A percentile compares a stretch with the other conserved stretches of the same genome.
Evolutionary conservation across 768 basidiomycete species (phyloP).

Genomic region (Agaricus bisporus): DNA sequence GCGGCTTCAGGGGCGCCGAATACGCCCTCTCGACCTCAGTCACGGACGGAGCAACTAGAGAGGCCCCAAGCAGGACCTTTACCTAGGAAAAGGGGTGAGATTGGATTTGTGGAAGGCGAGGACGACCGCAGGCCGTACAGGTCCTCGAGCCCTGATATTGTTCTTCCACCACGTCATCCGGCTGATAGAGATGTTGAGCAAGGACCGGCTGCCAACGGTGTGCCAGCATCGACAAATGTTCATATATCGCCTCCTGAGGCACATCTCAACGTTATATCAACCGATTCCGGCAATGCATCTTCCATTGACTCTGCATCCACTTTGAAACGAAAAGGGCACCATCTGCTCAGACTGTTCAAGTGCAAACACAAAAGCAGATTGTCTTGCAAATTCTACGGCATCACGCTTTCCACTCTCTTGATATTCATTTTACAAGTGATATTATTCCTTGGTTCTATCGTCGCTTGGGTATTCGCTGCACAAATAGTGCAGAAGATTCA

Average conservation of each 20-base stretch:
- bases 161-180: constrained; percentile 44
- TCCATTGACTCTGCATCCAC: background rate
- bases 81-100: constrained; percentile 60
- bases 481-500: constrained; percentile 13
- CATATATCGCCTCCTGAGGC: background rate
- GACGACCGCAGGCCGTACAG: constrained; percentile 13
- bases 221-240: background rate
- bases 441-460: constrained; percentile 40
- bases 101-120: constrained; percentile 48
- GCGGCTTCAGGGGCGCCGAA: background rate
- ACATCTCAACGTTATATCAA: background rate
- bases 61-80: constrained; percentile 54
- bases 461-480: constrained; percentile 47
- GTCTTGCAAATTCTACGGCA: constrained; percentile 32
- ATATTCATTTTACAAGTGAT: constrained; percentile 33
- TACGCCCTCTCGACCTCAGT: background rate
- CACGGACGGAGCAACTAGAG: constrained; percentile 18
- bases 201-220: constrained; percentile 15
- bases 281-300: background rate
- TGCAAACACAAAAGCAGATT: constrained; percentile 34
- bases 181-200: constrained; percentile 27
- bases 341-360: constrained; percentile 24
- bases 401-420: constrained; percentile 39
- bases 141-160: constrained; percentile 13
- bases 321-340: constrained; percentile 4